Conservation (phyloP, 75 land plant species). For the Picea glauca region DNA sequence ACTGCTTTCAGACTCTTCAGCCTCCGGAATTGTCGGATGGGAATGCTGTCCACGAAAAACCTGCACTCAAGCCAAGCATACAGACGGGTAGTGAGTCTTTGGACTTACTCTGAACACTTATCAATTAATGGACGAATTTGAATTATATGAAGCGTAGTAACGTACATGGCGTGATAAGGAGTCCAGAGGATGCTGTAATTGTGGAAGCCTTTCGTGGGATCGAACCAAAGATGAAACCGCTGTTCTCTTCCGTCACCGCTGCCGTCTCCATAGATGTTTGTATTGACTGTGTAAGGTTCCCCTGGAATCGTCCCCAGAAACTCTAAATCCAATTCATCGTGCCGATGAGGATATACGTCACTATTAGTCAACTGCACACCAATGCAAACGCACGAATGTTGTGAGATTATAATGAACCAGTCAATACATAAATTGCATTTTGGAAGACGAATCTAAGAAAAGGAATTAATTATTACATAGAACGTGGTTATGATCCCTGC, state of each 20-base stretch:
- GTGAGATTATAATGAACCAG: too few relatives aligned
- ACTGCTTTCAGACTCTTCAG: constrained; percentile 7
- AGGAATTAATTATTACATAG: constrained; percentile 32
- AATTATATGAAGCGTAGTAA: neutral
- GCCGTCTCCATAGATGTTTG: constrained; percentile 23
- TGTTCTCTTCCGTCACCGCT: constrained; percentile 32
- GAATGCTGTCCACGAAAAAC: constrained; percentile 35
- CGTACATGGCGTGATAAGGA: constrained; percentile 13
- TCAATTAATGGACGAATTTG: too few relatives aligned
- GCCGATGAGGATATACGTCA: neutral
- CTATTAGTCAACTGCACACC: constrained; percentile 5
- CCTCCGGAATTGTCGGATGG: constrained; percentile 26
- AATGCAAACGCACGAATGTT: neutral
- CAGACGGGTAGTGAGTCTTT: too few relatives aligned
- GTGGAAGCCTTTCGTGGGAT: constrained; percentile 37
- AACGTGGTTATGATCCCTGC: constrained; percentile 77
- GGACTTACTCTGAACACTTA: too few relatives aligned
- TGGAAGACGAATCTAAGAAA: too few relatives aligned
- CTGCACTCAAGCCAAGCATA: constrained; percentile 10
- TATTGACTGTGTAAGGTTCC: neutral
- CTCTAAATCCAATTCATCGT: neutral
- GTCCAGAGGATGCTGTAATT: constrained; percentile 35
- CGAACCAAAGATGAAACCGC: constrained; percentile 44
- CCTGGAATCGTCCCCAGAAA: neutral
- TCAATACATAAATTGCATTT: too few relatives aligned